Conservation (phyloP, 495 filamentous ascomycete species). For the Aspergillus cristatus region DNA sequence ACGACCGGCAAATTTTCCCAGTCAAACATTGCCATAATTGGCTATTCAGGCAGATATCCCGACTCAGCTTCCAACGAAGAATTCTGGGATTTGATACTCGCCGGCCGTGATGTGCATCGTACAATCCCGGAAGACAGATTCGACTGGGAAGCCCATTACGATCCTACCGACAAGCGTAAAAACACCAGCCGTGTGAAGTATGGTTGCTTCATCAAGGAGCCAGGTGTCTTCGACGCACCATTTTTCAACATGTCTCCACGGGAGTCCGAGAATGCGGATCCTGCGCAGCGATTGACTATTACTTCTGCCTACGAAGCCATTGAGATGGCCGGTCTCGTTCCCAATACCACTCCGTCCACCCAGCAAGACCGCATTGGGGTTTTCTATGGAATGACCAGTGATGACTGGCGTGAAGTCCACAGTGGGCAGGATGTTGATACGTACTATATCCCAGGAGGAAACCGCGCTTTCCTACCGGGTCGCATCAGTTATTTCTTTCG, state of each 20-base stretch:
- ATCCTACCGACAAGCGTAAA: conserved; percentile 63
- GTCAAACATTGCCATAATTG: conserved; percentile 62
- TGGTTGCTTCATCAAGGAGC: conserved; percentile 83
- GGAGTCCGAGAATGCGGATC: conserved; percentile 82
- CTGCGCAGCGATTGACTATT: conserved; percentile 76
- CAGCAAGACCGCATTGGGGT: conserved; percentile 77
- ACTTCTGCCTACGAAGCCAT: conserved; percentile 84
- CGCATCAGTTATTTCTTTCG: conserved; percentile 86
- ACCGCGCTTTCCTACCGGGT: conserved; percentile 78
- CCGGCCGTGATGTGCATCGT: conserved; percentile 50
- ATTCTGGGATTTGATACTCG: conserved; percentile 63
- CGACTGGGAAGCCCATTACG: conserved; percentile 67
- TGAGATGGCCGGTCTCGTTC: conserved; percentile 84
- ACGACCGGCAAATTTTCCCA: conserved; percentile 26
- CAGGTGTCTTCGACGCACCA: conserved; percentile 72
- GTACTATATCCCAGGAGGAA: conserved; percentile 86
- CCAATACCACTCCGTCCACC: conserved; percentile 77
- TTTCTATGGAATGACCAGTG: conserved; percentile 91
- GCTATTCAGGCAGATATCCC: conserved; percentile 68
- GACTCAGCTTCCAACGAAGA: conserved; percentile 54
- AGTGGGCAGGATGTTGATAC: conserved; percentile 85
- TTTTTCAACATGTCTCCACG: conserved; percentile 97
- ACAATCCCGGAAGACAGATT: conserved; percentile 63
- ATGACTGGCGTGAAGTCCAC: conserved; percentile 89
- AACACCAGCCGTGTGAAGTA: conserved; percentile 80